phyloP scores from a whole-genome alignment of 805 yeast genomes.

The Komagataella pastoris region DNA sequence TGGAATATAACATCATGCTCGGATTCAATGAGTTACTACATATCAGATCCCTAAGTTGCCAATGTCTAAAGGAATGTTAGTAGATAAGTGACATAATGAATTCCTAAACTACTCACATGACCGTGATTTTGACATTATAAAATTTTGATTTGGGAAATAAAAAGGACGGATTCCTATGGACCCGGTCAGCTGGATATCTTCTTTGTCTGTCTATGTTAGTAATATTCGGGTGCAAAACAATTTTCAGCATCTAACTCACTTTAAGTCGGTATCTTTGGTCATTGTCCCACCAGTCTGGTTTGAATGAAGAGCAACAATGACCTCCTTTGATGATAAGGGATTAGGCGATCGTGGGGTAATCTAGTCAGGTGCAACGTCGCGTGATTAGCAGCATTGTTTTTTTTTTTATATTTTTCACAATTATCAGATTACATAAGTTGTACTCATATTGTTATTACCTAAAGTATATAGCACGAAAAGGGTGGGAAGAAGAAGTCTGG shows the following conservation, averaged over 20 bases:
- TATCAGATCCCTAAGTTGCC: slow-evolving; percentile 75
- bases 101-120: slow-evolving; percentile 15
- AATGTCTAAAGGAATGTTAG: slow-evolving; percentile 27
- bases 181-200: background rate
- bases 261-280: background rate
- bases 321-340: background rate
- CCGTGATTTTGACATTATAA: slow-evolving; percentile 19
- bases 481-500: background rate
- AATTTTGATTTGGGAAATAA: slow-evolving; percentile 10
- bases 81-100: background rate
- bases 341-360: background rate
- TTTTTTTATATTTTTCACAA: no score
- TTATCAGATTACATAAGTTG: no score
- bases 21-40: slow-evolving; percentile 29
- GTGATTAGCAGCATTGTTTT: background rate
- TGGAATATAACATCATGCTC: slow-evolving; percentile 42
- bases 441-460: no score
- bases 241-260: background rate
- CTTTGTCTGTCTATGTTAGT: background rate
- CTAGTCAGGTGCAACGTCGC: background rate
- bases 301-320: background rate
- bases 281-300: background rate
- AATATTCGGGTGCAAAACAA: no score
- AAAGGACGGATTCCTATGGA: slow-evolving; percentile 5
- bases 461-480: background rate